Base-by-base conservation (phyloP, 208 protist genomes). In the Leishmania tarentolae region DNA sequence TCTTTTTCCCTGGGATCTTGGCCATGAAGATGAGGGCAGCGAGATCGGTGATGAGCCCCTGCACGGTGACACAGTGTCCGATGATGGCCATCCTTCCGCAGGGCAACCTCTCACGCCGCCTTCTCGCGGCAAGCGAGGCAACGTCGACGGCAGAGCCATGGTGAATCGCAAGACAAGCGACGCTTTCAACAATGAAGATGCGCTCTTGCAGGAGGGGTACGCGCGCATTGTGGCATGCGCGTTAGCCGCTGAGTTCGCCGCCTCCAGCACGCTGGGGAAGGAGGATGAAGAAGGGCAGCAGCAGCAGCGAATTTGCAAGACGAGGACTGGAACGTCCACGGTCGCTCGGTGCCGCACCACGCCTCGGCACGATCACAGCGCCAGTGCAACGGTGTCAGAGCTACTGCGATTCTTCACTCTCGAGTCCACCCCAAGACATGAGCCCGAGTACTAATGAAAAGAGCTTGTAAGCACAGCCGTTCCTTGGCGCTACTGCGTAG, bases 391-490 rank as follows among this genome's bases (percentile, higher is more conserved):
- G 19, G 86, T 89, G 50, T 68, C 52, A 21, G 75, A 86, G 66
- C 79, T 89, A 24, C 84, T 89, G 70, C 71, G 75, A 9, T 73
- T 87, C 53, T 84, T 89, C 57, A 74, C 68, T 31, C 11, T 40
- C 57, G 24, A 63, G 57, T 7, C 57, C 28, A 31, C 28, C 61
- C 37, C 61, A 15, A 42, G 46, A 15, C 44, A 50, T 50, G n/a
- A 75, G 44, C 11, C 44, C 5, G 0, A n/a, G n/a, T 37, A 7
- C 28, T 7, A 6, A 75, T 56, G 15, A 46, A n/a, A 50, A 46
- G 15, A 28, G 31, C 61, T 40, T 68, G 28, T 21, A 35, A 68
- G 9, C 31, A 9, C 31, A 31, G 31, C 61, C 17, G 40, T 31
- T 68, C 61, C 31, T 40, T 40, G 61, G 61, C 61, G 19, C 61